Conservation (phyloP, 2,329 filamentous ascomycete species). For the Bertia moriformis region DNA sequence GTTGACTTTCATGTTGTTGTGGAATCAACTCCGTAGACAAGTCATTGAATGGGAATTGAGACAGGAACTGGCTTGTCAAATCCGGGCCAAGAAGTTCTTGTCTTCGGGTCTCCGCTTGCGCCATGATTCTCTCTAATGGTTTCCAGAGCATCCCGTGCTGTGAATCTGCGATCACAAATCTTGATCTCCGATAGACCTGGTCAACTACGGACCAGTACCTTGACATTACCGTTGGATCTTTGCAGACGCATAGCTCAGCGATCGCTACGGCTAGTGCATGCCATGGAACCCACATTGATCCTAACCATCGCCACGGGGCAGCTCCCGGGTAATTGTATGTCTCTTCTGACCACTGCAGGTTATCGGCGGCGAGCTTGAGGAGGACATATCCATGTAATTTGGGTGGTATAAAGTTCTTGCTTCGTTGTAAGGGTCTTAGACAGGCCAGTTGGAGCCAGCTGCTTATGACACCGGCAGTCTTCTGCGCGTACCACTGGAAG, state of each 20-base stretch:
- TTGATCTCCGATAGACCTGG: neutral
- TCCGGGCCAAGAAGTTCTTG: neutral
- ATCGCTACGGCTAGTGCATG: constrained; percentile 15
- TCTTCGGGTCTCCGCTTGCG: neutral
- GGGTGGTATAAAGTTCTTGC: constrained; percentile 9
- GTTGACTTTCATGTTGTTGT: neutral
- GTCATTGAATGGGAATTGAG: neutral
- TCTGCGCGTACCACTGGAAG: constrained; percentile 6
- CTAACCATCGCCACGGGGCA: constrained; percentile 12
- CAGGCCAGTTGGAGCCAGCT: constrained; percentile 12
- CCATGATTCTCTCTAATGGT: neutral
- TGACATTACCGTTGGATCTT: neutral
- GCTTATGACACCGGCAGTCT: constrained; percentile 8
- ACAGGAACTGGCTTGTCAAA: neutral
- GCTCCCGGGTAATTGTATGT: neutral
- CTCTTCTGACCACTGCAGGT: neutral
- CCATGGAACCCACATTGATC: constrained; percentile 14
- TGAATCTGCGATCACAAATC: neutral
- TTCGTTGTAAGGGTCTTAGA: constrained; percentile 12
- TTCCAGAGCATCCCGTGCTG: neutral
- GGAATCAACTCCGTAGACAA: neutral
- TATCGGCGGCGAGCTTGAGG: neutral
- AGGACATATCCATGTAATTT: constrained; percentile 3
- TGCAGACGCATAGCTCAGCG: constrained; percentile 11
- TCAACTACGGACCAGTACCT: neutral